Base-by-base conservation (phyloP, 345 rosid genomes). In the Eucalyptus sp. region DNA sequence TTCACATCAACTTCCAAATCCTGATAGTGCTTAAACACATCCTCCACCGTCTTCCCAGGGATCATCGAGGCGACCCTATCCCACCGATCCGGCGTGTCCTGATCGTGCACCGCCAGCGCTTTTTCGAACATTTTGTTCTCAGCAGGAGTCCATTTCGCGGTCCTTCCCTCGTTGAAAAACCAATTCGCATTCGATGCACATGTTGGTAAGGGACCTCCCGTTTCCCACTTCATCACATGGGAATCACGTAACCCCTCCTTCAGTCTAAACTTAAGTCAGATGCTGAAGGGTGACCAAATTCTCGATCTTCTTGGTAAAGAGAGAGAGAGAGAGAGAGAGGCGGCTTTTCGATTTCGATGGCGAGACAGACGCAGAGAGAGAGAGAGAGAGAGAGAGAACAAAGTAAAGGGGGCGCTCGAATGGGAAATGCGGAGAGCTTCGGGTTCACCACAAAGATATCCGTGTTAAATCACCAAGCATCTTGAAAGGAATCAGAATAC, bases 101-200 rank as follows among this genome's bases (percentile, higher is more conserved):
- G 92, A 51, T 96, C 99, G 37, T 92, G 88, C 46, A 92, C 91
- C 8, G 98, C 99, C 51, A 98, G 90, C 76, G 99, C 98, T 88
- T 94, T 95, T 91, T 98, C 98, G 60, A 98, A 98, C 89, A 90
- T 89, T 91, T 98, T 98, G 95, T 98, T 95, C 92, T 98, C 99
- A 7, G 92, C 96, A 4, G 90, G 91, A 7, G 97, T 97, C 99
- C 98, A 98, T 89, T 90, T 93, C 22, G 93, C 89, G 86, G 88
- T 86, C 90, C 88, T 91, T 90, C 90, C 91, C 54, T 93, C 98
- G 88, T 95, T 94, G 46, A 90, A 91, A 62, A 91, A 83, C 97
- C 96, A 98, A 93, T 92, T 92, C 24, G 93, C 88, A 89, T 86
- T 92, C 43, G 93, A 89, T 15, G 93, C 88, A 88, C 91, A 94